These are phyloP conservation scores for Puccinia polysora DNA, from an alignment of 1,284 basidiomycete genomes.

Conservation along the genomic window DNA sequence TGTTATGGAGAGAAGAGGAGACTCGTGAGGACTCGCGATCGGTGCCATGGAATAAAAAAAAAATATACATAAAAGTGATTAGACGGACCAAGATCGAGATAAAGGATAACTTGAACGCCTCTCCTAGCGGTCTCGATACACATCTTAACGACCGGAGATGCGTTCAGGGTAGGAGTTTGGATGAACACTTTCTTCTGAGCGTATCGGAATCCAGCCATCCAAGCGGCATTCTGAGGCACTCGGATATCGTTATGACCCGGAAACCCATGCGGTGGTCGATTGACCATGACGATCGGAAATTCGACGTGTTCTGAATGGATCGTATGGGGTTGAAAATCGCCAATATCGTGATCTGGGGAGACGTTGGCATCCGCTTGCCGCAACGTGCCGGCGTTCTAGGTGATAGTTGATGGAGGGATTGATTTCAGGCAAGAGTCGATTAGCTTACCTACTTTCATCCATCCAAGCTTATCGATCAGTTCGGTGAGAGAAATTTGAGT, in stretches of 20 bases:
- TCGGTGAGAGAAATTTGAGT: too few relatives aligned
- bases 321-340: constrained; percentile 48
- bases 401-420: too few relatives aligned
- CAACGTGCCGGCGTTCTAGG: constrained; percentile 24
- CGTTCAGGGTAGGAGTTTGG: constrained; percentile 72
- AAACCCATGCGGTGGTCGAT: constrained; percentile 64
- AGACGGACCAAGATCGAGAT: constrained; percentile 61
- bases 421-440: too few relatives aligned
- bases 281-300: constrained; percentile 70
- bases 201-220: constrained; percentile 67
- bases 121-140: constrained; percentile 64
- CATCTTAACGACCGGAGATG: constrained; percentile 64
- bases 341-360: constrained; percentile 30
- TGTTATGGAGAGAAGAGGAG: neutral
- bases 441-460: too few relatives aligned
- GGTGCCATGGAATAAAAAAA: too few relatives aligned
- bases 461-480: too few relatives aligned
- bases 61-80: too few relatives aligned
- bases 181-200: constrained; percentile 69
- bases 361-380: constrained; percentile 34
- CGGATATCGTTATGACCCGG: constrained; percentile 60
- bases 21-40: too few relatives aligned
- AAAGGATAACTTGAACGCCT: constrained; percentile 65
- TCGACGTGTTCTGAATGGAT: constrained; percentile 54
- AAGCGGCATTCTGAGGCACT: constrained; percentile 69